Evolutionary conservation across 1,284 basidiomycete species (phyloP), one percentile per base, ranked within the genome.

Genomic region (Mycosarcoma mackinlayi): DNA sequence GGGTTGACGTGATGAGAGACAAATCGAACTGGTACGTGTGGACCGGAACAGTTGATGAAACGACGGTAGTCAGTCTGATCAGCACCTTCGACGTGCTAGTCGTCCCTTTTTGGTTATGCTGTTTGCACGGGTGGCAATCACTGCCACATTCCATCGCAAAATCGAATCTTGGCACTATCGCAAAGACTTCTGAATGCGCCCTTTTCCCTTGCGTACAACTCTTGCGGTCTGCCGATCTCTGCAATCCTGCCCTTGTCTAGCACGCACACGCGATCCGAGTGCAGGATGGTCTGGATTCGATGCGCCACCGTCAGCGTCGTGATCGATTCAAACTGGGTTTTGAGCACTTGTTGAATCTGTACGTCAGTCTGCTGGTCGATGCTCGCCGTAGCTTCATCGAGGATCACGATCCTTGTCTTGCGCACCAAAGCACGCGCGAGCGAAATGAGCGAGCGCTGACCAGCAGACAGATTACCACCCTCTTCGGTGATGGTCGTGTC

Each of bases 401-500:
- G 35, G 18, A 73, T 45, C 14, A 71, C 51, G 31, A 72, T 66
- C 24, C 54, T 23, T 16, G 56, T 42, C 23, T 58, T 45, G 28
- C 56, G 56, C 14, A 73, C 58, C 24, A 94, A 83, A 0, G 92
- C 92, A 23, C 92, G 86, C 7, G 92, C 92, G 34, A 93, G 85
- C 0, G 90, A 91, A 8, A 93, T 90, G 18, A 94, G 84, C 2
- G 89, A 91, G 9, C 91, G 87, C 87, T 92, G 80, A 4, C 83
- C 83, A 11, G 81, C 82, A 74, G 35, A 89, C 88, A 24, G 89
- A 41, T 95, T 96, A 21, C 85, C 85, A 24, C 93, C 94, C 80
- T 95, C 93, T 62, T 91, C 90, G 65, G 94, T 92, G 60, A 96
- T 88, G 2, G 87, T 83, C 30, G 88, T 90, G 78, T 95, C 65